Conservation (phyloP, 306 rosid genomes). For the Trifolium pratense region DNA sequence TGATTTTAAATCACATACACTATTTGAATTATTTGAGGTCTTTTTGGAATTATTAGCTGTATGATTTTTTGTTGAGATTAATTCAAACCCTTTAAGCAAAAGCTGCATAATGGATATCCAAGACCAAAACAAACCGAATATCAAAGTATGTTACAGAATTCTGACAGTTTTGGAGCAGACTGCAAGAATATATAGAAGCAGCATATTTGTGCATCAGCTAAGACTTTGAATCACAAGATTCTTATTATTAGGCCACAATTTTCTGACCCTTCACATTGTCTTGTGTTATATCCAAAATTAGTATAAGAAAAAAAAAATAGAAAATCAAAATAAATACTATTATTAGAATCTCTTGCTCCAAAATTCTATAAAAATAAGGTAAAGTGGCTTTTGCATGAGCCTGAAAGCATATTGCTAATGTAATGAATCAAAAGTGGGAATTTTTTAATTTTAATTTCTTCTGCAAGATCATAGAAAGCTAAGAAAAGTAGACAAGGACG, state of each 20-base stretch:
- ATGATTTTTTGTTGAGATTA: conserved; percentile 38
- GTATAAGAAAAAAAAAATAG: background rate
- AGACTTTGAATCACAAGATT: conserved; percentile 49
- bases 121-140: conserved; percentile 42
- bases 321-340: conserved; percentile 18
- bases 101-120: conserved; percentile 47
- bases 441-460: background rate
- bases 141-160: conserved; percentile 47
- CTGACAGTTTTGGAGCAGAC: conserved; percentile 56
- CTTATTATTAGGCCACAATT: conserved; percentile 38
- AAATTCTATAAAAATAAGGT: conserved; percentile 17
- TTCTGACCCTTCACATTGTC: conserved; percentile 40
- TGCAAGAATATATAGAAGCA: conserved; percentile 49
- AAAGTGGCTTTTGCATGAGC: conserved; percentile 49
- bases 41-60: conserved; percentile 29
- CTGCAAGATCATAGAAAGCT: conserved; percentile 31
- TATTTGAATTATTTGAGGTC: conserved; percentile 13
- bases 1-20: background rate
- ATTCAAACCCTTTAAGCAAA: conserved; percentile 34
- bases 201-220: conserved; percentile 44
- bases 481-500: conserved; percentile 45
- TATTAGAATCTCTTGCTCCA: conserved; percentile 19
- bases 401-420: conserved; percentile 38
- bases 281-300: conserved; percentile 26
- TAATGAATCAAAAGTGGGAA: conserved; percentile 32